Evolutionary conservation across 1,284 basidiomycete species (phyloP), one percentile per base, ranked within the genome.

Genomic region (Pascua sp.): DNA sequence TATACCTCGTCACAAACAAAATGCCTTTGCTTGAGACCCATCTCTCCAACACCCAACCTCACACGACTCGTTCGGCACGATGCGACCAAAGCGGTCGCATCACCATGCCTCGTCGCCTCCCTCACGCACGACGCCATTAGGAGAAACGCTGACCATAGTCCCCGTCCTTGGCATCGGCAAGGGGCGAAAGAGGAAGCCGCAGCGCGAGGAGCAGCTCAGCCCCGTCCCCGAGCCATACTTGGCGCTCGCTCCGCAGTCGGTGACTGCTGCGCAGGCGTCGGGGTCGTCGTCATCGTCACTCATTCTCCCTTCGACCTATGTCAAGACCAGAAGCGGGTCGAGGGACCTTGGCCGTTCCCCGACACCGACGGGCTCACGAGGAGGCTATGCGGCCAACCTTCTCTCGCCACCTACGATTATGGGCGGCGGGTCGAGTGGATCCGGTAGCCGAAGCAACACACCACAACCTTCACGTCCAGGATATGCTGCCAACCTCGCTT

Each of bases 191-290:
- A 72, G 69, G 59, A 68, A 65, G 51, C 39, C 59, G 11, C 32
- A 16, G 42, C 17, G 18, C 24, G 24, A 32, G 7, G 24, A 32
- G 24, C 18, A 58, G 15, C 47, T 37, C 49, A 17, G 63, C 11
- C 65, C 67, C 1, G 59, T 74, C 13, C 68, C 71, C 1, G 40
- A 61, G 44, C 73, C 73, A 16, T 76, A 72, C 60, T 67, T 76
- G 16, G 73, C 70, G 42, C 48, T 66, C 15, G 73, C 73, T 16
- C 73, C 73, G 16, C 63, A 63, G 7, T 67, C 72, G 2, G 49
- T 71, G 1, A 45, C 48, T 7, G 8, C 47, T 16, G 24, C 42
- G 3, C 55, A 52, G 4, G 38, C 48, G 15, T 44, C 57, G 3
- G 46, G 52, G 10, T 40, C 38, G 5, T n/a, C 36, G 12, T 39